Evolutionary conservation across 179 eudicot species (phyloP), one percentile per base, ranked within the genome.

Genomic region (Patellifolia procumbens): DNA sequence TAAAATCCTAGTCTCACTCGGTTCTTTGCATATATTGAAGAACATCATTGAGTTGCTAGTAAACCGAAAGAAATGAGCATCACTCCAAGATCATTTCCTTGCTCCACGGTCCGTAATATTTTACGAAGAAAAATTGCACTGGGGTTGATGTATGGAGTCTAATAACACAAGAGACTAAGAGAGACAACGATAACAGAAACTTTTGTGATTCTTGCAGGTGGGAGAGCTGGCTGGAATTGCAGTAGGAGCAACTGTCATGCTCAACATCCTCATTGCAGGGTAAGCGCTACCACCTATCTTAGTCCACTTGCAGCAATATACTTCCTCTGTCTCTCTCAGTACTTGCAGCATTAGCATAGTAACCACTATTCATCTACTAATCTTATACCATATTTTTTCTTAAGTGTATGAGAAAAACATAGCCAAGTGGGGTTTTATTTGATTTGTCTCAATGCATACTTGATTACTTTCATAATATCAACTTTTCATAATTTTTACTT

Each of bases 171-270:
- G 34, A 24, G 15, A 52, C 24, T 64, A 45, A 58, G 34, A 24
- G 15, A 52, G 26, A 63, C 42, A 9, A 24, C 11, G 48, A 67
- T 73, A 52, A 55, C 48, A 76, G 64, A 74, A 46, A 31, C 58
- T 22, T 48, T 34, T 51, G 34, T 62, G 75, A 22, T 70, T 55
- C 46, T 42, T 79, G 78, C 91, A 94, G 98, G 94, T 92, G 31
- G 98, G 98, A 59, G 97, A 94, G 85, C 82, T 92, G 42, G 97
- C 98, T 8, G 97, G 97, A 73, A 92, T 94, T 19, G 98, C 98
- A 28, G 97, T 94, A n/a, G 98, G 98, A 79, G 98, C 98, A 68
- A 94, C 98, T 65, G 97, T 94, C 82, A 92, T 92, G 98, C 95
- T 94, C 71, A 94, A 94, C 84, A 91, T 91, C 71, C 97, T 94